Conservation (phyloP, 176 grass and related monocot genomes). For the Puya raimondii region DNA sequence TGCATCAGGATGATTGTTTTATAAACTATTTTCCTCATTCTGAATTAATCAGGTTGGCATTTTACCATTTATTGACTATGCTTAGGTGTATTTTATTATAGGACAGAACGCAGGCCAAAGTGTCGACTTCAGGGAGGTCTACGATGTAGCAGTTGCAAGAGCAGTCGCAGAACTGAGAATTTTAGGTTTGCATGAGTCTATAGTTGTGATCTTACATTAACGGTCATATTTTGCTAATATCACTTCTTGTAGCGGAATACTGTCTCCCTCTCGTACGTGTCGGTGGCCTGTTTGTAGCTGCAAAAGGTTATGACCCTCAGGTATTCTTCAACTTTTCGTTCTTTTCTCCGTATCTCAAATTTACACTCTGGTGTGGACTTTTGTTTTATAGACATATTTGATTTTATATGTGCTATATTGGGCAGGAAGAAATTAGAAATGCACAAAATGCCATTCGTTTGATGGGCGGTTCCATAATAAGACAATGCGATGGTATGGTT, state of each 20-base stretch:
- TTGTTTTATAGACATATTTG: not conserved
- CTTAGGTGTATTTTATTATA: constrained; percentile 42
- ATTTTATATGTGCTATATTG: not conserved
- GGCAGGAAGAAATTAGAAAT: constrained; percentile 67
- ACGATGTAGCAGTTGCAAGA: constrained; percentile 78
- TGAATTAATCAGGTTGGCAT: not conserved
- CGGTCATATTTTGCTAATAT: constrained; percentile 2
- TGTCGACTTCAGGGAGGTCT: constrained; percentile 56
- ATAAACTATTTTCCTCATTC: not conserved
- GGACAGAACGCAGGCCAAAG: constrained; percentile 82
- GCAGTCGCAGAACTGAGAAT: constrained; percentile 85
- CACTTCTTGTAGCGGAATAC: constrained; percentile 60
- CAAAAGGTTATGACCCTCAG: constrained; percentile 83
- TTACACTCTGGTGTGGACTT: not conserved
- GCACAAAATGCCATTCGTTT: constrained; percentile 46
- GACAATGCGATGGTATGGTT: constrained; percentile 45
- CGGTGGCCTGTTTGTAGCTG: constrained; percentile 87
- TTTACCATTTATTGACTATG: constrained; percentile 17
- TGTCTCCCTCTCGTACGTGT: constrained; percentile 78
- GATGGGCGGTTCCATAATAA: constrained; percentile 57
- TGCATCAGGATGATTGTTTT: no score
- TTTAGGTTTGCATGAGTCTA: constrained; percentile 38
- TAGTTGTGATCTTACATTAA: constrained; percentile 9
- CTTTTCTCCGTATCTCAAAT: constrained; percentile 16
- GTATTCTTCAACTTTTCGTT: constrained; percentile 21